Base-by-base conservation (phyloP, 768 basidiomycete genomes). In the Collybia mongolica region DNA sequence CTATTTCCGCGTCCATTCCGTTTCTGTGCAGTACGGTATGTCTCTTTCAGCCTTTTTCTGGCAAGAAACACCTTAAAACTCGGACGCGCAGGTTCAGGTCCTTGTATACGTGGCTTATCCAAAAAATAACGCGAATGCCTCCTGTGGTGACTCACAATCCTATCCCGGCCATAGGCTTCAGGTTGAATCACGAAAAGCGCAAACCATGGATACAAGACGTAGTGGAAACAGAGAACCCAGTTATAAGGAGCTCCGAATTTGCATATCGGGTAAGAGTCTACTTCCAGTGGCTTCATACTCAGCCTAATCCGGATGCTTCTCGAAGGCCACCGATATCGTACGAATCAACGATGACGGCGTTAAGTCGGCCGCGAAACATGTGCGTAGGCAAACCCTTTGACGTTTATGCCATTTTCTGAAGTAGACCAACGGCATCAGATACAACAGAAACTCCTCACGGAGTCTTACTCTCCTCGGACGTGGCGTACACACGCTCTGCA, bases 401-500 rank as follows among this genome's bases (percentile, higher is more conserved):
- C 26, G 32, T 49, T 40, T 32, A 36, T 49, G 54, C 38, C 36
- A 45, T 39, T 6, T 43, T 38, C 42, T 22, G 46, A 48, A 14
- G 41, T 41, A 46, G 24, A 57, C 29, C 51, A 46, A 20, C 36
- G 14, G 37, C 29, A 44, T 35, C n/a, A 91, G 90, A 87, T 93
- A 46, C 77, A 75, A 43, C 65, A 65, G 39, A 81, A 78, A 55
- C 72, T 93, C 53, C 61, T 69, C 36, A 60, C 71, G 0, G 86
- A 88, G 65, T 74, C 81, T 0, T 93, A 94, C 65, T 81, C 82
- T 11, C 90, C 91, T 11, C 80, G 84, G 37, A 85, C 88, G 39
- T 94, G 91, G 91, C 81, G 86, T 29, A 84, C 82, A 1, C 86
- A 90, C 52, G 77, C 77, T 0, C 71, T 93, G 35, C 92, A 94